These are phyloP conservation scores for Cyberlindnera xishuangbannaensis DNA, from an alignment of 805 yeast species.

Conservation along the genomic window DNA sequence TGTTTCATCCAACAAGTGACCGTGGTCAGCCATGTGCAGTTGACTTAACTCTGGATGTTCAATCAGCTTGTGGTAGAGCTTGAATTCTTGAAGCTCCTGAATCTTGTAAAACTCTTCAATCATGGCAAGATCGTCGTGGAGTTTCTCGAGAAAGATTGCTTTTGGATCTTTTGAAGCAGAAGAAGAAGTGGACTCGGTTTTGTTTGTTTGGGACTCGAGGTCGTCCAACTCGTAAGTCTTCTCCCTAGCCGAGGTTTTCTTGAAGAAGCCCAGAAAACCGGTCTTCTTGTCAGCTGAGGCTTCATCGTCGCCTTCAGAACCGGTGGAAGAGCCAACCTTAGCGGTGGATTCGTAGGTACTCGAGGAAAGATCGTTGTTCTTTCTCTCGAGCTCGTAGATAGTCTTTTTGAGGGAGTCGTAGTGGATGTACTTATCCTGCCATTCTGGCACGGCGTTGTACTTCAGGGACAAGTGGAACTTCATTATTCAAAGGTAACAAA, in stretches of 20 bases:
- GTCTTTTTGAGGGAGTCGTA: conserved; percentile 53
- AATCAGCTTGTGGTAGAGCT: conserved; percentile 39
- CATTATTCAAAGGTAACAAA: no score
- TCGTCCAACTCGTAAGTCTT: conserved; percentile 24
- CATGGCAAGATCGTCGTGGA: conserved; percentile 44
- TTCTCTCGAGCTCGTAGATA: conserved; percentile 48
- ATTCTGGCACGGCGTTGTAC: conserved; percentile 75
- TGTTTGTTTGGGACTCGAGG: conserved; percentile 5
- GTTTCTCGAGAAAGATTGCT: conserved; percentile 40
- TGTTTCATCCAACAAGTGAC: conserved; percentile 19
- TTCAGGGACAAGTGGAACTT: conserved; percentile 64
- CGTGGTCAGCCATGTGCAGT: conserved; percentile 22
- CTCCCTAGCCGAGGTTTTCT: conserved; percentile 8
- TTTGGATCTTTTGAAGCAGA: conserved; percentile 24
- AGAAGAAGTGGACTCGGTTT: neutral
- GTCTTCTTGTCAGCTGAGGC: no score
- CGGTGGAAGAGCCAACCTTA: conserved; percentile 4
- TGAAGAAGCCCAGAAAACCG: conserved; percentile 2
- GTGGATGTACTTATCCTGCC: conserved; percentile 79
- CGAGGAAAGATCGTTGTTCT: conserved; percentile 20
- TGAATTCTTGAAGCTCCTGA: conserved; percentile 41
- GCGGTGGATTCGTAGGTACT: conserved; percentile 1
- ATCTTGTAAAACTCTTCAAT: conserved; percentile 45
- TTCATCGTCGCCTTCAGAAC: conserved; percentile 8
- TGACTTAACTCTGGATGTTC: conserved; percentile 36